Evolutionary conservation across 768 basidiomycete genomes (phyloP).

Genomic region (Phanerochaete carnosa): DNA sequence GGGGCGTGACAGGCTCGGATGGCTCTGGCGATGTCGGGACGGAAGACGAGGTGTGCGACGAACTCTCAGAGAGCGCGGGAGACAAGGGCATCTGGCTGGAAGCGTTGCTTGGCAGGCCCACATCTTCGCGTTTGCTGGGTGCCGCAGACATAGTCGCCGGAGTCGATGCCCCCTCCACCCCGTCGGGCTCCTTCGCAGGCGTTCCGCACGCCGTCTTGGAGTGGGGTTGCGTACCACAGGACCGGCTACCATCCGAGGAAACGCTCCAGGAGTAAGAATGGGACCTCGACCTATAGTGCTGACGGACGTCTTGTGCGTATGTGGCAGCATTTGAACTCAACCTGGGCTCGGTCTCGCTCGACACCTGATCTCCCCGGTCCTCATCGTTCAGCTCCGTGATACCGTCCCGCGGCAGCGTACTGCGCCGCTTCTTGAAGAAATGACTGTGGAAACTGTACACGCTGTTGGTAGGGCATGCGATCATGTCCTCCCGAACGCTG

Average conservation of each 20-base stretch:
- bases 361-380: background rate
- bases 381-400: slow-evolving; percentile 39
- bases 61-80: slow-evolving; percentile 1
- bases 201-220: too few relatives aligned
- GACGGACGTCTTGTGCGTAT: slow-evolving; percentile 20
- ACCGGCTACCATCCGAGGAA: slow-evolving; percentile 6
- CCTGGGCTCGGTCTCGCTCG: background rate
- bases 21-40: slow-evolving; percentile 3
- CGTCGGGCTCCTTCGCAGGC: too few relatives aligned
- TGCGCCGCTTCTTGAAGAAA: background rate
- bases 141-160: slow-evolving; percentile 8
- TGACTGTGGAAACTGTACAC: slow-evolving; percentile 15
- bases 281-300: slow-evolving; percentile 8
- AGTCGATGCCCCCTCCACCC: too few relatives aligned
- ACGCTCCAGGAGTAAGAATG: slow-evolving; percentile 15
- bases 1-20: slow-evolving; percentile 2
- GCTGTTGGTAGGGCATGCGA: slow-evolving; percentile 25
- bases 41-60: slow-evolving; percentile 14
- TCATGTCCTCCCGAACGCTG: slow-evolving; percentile 36
- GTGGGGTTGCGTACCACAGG: background rate
- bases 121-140: background rate
- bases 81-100: background rate
- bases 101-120: background rate
- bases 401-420: slow-evolving; percentile 20
- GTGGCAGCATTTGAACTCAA: slow-evolving; percentile 15